phyloP scores from a whole-genome alignment of 306 rosid genomes.

The Amphicarpaea edgeworthii region DNA sequence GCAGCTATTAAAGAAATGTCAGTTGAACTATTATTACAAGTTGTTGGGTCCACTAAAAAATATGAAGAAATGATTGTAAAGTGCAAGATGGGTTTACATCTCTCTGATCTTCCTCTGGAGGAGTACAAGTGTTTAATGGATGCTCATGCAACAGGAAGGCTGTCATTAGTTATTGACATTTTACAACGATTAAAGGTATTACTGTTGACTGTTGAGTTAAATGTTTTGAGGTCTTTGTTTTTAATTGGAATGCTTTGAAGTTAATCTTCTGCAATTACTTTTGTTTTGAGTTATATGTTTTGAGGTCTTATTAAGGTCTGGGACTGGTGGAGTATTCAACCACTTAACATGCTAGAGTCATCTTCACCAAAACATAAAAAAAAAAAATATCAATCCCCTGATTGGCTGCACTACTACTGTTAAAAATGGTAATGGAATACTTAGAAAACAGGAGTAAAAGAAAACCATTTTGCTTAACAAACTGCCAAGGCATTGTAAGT shows the following conservation, averaged over 20 bases:
- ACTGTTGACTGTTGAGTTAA: constrained; percentile 32
- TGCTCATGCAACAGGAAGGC: constrained; percentile 82
- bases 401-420: background rate
- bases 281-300: too few relatives aligned
- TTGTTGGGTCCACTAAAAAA: constrained; percentile 77
- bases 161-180: constrained; percentile 82
- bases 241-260: constrained; percentile 6
- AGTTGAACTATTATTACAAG: constrained; percentile 89
- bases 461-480: background rate
- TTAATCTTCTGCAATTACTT: constrained; percentile 33
- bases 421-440: background rate
- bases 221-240: constrained; percentile 29
- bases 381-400: background rate
- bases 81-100: constrained; percentile 82
- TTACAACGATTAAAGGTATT: constrained; percentile 90
- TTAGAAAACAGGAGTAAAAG: background rate
- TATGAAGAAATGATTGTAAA: constrained; percentile 78
- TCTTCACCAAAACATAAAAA: too few relatives aligned
- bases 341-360: too few relatives aligned
- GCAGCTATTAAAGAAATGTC: constrained; percentile 76
- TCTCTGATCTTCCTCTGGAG: constrained; percentile 72
- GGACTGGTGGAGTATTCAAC: constrained; percentile 10
- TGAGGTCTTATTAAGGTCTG: constrained; percentile 6
- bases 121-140: constrained; percentile 85
- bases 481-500: background rate